These are phyloP conservation scores for Eutypella sp. DNA, from an alignment of 2,329 filamentous ascomycete species.

Conservation along the genomic window DNA sequence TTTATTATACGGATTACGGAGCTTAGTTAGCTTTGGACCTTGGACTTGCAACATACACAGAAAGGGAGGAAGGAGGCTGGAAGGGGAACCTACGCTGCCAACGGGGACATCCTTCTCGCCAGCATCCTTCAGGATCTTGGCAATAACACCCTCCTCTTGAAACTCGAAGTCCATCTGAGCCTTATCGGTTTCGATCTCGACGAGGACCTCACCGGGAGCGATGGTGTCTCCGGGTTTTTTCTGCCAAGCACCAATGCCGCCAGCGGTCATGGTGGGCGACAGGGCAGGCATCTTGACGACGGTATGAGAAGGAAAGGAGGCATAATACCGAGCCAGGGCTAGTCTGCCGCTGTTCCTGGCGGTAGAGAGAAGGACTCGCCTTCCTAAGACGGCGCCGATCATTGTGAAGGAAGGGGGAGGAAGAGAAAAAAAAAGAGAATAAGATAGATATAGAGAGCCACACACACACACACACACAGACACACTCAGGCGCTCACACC, in stretches of 20 bases:
- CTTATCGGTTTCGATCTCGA: slow-evolving; percentile 99
- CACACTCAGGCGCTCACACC: too few species aligned
- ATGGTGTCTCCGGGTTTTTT: slow-evolving; percentile 91
- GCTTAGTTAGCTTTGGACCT: too few species aligned
- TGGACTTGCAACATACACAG: too few species aligned
- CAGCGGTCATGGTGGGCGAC: slow-evolving; percentile 94
- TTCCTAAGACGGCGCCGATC: slow-evolving; percentile 60
- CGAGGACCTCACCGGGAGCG: slow-evolving; percentile 86
- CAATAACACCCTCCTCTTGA: slow-evolving; percentile 93
- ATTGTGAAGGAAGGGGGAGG: slow-evolving; percentile 33
- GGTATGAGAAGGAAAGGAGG: slow-evolving; percentile 88
- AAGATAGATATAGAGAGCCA: too few species aligned
- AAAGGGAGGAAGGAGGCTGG: slow-evolving; percentile 1
- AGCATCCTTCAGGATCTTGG: slow-evolving; percentile 87
- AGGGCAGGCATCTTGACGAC: slow-evolving; percentile 97
- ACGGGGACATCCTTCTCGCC: slow-evolving; percentile 93
- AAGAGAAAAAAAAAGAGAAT: slow-evolving; percentile 13
- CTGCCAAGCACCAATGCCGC: slow-evolving; percentile 96
- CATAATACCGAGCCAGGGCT: slow-evolving; percentile 61
- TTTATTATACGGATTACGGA: slow-evolving; percentile 8
- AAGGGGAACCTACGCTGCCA: slow-evolving; percentile 70
- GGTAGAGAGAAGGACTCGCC: slow-evolving; percentile 52
- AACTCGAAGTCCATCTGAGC: slow-evolving; percentile 99
- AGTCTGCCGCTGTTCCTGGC: slow-evolving; percentile 47
- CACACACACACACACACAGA: too few species aligned